Evolutionary conservation across 306 rosid species (phyloP).

Genomic region (Prunus salicina): DNA sequence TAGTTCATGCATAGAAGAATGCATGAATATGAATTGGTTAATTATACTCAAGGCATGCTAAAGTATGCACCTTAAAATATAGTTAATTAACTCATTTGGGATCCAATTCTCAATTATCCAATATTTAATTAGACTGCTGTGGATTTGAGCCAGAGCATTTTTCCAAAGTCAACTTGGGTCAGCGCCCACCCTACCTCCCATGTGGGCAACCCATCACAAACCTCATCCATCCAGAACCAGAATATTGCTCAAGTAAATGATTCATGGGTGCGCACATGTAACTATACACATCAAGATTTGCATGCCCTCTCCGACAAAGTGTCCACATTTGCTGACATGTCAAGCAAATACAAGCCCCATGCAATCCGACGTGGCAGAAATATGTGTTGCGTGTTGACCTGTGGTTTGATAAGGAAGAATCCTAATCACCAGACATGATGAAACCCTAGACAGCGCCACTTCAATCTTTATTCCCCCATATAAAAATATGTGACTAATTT

Average conservation of each 20-base stretch:
- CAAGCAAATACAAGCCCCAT: conserved; percentile 17
- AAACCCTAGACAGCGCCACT: conserved; percentile 35
- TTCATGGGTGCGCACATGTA: conserved; percentile 12
- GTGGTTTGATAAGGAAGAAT: conserved; percentile 63
- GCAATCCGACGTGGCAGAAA: conserved; percentile 9
- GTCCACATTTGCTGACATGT: conserved; percentile 34
- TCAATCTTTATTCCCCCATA: conserved; percentile 44
- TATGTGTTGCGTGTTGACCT: conserved; percentile 40
- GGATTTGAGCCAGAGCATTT: not conserved
- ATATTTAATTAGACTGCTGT: not conserved
- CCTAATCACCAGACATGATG: conserved; percentile 51
- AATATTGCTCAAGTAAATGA: conserved; percentile 23
- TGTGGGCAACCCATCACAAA: conserved; percentile 11
- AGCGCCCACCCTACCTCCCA: conserved; percentile 9
- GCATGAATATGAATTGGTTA: not conserved
- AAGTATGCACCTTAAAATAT: not conserved
- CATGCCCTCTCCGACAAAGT: conserved; percentile 8
- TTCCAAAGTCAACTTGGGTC: conserved; percentile 9
- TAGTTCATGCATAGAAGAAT: not conserved
- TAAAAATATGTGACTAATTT: conserved; percentile 24
- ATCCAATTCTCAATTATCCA: not conserved
- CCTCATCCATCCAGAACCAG: conserved; percentile 11
- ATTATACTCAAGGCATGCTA: not conserved
- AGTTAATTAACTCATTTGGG: not conserved
- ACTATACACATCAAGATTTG: not conserved